Conservation (phyloP, 1,139 yeast species). For the Geotrichum fermentans region DNA sequence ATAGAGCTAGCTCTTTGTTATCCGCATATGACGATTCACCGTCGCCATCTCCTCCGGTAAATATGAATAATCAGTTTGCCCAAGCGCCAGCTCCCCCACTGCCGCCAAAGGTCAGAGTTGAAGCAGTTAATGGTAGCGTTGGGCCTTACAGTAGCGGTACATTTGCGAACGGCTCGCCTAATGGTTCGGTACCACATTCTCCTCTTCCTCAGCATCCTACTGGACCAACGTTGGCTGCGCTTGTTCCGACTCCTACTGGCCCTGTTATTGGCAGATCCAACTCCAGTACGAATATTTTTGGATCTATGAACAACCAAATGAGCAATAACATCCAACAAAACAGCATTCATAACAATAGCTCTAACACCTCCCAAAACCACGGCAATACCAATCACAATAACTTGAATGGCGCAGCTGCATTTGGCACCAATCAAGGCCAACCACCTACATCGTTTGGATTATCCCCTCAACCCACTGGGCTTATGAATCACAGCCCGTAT, state of each 20-base stretch:
- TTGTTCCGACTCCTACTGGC: constrained; percentile 15
- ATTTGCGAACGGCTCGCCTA: not conserved
- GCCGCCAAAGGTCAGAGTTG: constrained; percentile 18
- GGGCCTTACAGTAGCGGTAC: not conserved
- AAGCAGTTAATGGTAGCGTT: not conserved
- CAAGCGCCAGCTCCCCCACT: constrained; percentile 13
- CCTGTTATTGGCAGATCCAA: constrained; percentile 8
- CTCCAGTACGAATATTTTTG: constrained; percentile 2
- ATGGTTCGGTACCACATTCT: not conserved
- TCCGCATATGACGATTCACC: constrained; percentile 9
- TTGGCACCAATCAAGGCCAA: constrained; percentile 1
- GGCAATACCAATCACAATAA: too few relatives aligned
- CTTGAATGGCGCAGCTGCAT: constrained; percentile 6
- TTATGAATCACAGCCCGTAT: not conserved
- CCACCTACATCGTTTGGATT: constrained; percentile 9
- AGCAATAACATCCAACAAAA: not conserved
- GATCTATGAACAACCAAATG: constrained; percentile 3
- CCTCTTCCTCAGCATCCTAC: constrained; percentile 12
- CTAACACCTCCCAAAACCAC: not conserved
- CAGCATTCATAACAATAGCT: not conserved
- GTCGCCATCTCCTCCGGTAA: constrained; percentile 15
- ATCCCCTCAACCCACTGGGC: not conserved
- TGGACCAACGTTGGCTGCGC: constrained; percentile 11
- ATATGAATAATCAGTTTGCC: constrained; percentile 4
- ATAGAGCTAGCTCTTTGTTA: constrained; percentile 13